Evolutionary conservation across 1,284 basidiomycete genomes (phyloP), one percentile per base, ranked within the genome.

Genomic region (Rhodotorula glutinis): DNA sequence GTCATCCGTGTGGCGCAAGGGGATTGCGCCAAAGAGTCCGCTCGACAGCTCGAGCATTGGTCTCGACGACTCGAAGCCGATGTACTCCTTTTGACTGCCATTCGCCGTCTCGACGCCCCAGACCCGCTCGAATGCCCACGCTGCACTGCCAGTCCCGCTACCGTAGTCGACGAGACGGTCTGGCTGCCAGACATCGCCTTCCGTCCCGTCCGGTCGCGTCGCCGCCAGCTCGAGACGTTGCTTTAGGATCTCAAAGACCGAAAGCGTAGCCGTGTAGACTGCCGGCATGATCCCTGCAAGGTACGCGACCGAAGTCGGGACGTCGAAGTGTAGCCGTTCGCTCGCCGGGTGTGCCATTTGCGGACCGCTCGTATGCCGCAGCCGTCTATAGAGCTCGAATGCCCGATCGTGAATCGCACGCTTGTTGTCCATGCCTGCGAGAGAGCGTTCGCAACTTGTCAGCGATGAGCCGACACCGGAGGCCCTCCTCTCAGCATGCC

Each of bases 201-300:
- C n/a, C 40, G 44, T 40, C 60, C 3, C 72, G 66, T 11, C 62
- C 69, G 16, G 73, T 65, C 2, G 63, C 65, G 10, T 66, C 59
- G 63, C 73, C 5, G 76, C 21, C 69, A 73, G 64, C 2, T 77
- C 76, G n/a, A 81, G 65, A 4, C 81, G 72, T 29, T 51, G 57
- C 47, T 67, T 62, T 7, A 76, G 66, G 27, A 81, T 69, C 69
- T 81, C 81, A 40, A 82, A 63, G 3, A 82, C 80, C 60, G 79
- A 79, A 29, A 76, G 69, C 9, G 80, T 79, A 1, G 79, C 80
- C 2, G 79, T 78, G 66, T 80, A 82, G 66, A 82, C 76, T 10
- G 77, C 78, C 10, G 82, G 82, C 51, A 83, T 76, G 60, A 80
- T 77, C 0, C 80, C 78, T 0, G 81, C 78, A 17, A 79, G 79